phyloP scores from a whole-genome alignment of 371 early-diverging fungal species.

The Batkoa obscura region DNA sequence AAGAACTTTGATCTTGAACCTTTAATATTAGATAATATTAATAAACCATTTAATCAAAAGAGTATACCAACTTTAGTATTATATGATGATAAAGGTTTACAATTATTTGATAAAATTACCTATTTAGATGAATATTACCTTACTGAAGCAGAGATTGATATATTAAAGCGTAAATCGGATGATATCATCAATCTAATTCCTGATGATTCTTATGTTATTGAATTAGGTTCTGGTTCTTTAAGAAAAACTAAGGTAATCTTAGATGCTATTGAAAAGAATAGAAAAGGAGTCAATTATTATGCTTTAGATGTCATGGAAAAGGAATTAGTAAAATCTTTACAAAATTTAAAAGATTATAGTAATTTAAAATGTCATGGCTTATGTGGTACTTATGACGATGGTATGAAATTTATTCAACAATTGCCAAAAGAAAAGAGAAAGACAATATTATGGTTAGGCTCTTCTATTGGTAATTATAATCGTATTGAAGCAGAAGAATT shows the following conservation, averaged over 20 bases:
- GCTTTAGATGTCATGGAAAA: slow-evolving; percentile 72
- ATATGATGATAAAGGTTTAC: slow-evolving; percentile 69
- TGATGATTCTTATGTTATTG: slow-evolving; percentile 49
- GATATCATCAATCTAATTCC: slow-evolving; percentile 34
- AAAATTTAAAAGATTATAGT: slow-evolving; percentile 20
- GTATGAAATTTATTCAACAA: slow-evolving; percentile 32
- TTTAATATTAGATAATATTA: not conserved
- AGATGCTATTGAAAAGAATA: slow-evolving; percentile 40
- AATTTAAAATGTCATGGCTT: slow-evolving; percentile 54
- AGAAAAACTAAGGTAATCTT: slow-evolving; percentile 68
- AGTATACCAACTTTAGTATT: slow-evolving; percentile 51
- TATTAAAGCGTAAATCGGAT: slow-evolving; percentile 36
- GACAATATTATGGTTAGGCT: slow-evolving; percentile 73
- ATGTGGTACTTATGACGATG: slow-evolving; percentile 76
- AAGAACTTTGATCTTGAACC: not conserved
- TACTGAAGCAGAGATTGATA: slow-evolving; percentile 58
- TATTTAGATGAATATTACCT: slow-evolving; percentile 69
- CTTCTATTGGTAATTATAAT: slow-evolving; percentile 62
- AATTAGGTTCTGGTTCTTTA: slow-evolving; percentile 73
- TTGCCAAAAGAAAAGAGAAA: slow-evolving; percentile 28
- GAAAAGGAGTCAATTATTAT: slow-evolving; percentile 54
- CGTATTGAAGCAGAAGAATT: slow-evolving; percentile 35
- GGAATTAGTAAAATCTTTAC: slow-evolving; percentile 40
- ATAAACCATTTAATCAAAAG: slow-evolving; percentile 10
- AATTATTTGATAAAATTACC: slow-evolving; percentile 73